Evolutionary conservation across 176 grass and related monocot species (phyloP).

Genomic region (Eremochloa ophiuroides): DNA sequence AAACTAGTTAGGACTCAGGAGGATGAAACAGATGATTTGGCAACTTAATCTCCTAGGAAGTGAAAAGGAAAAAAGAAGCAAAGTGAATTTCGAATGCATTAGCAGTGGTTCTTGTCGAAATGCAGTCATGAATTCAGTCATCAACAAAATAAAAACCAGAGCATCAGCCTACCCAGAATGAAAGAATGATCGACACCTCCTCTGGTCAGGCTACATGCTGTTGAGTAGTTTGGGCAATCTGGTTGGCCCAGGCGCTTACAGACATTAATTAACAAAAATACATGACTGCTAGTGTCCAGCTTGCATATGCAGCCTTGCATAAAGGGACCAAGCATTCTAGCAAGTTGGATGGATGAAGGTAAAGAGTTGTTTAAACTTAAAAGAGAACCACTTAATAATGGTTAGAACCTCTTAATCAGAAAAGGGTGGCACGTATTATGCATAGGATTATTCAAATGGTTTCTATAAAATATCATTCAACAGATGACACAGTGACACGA

Average conservation of each 20-base stretch:
- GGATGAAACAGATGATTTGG: neutral
- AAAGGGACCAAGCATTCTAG: neutral
- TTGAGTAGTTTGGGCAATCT: neutral
- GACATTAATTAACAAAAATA: neutral
- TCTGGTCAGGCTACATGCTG: neutral
- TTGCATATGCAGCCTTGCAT: neutral
- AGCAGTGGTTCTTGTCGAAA: neutral
- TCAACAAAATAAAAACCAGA: neutral
- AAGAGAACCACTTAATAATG: neutral
- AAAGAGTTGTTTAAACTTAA: neutral
- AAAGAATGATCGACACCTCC: neutral
- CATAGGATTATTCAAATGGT: neutral
- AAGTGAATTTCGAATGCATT: neutral
- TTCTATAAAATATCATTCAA: neutral
- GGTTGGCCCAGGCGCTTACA: neutral
- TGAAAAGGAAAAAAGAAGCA: neutral
- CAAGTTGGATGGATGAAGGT: neutral
- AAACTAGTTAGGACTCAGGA: neutral
- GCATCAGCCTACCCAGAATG: neutral
- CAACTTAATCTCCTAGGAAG: neutral
- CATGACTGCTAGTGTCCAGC: neutral
- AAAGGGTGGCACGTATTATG: neutral
- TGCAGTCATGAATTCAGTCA: neutral
- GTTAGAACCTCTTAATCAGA: neutral
- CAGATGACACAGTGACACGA: neutral